Evolutionary conservation across 495 filamentous ascomycete genomes (phyloP).

Genomic region (Aspergillus diversus): DNA sequence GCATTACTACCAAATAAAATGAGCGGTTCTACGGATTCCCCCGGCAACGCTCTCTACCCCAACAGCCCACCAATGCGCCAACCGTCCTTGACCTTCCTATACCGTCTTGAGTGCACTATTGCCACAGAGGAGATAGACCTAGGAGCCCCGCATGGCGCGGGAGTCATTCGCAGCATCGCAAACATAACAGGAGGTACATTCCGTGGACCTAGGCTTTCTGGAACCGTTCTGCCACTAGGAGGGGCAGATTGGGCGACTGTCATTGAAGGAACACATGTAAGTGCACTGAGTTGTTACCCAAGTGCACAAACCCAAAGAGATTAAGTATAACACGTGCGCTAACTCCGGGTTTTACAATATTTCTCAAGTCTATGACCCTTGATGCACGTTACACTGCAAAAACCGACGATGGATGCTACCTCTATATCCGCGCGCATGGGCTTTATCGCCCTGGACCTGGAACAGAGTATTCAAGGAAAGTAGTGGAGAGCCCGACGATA

Average conservation of each 20-base stretch:
- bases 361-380: conserved; percentile 35
- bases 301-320: too few relatives aligned
- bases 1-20: too few relatives aligned
- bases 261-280: conserved; percentile 37
- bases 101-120: conserved; percentile 34
- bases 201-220: conserved; percentile 33
- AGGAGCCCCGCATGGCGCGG: conserved; percentile 31
- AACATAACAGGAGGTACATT: conserved; percentile 34
- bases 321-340: too few relatives aligned
- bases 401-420: conserved; percentile 31
- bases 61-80: conserved; percentile 35
- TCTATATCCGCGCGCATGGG: conserved; percentile 39
- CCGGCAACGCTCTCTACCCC: conserved; percentile 32
- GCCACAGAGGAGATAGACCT: conserved; percentile 30
- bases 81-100: conserved; percentile 30
- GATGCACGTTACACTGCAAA: conserved; percentile 38
- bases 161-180: conserved; percentile 33
- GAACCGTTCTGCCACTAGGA: conserved; percentile 30
- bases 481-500: conserved; percentile 23
- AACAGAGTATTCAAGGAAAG: conserved; percentile 34
- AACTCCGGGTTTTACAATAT: too few relatives aligned
- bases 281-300: not conserved
- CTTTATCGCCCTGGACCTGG: conserved; percentile 38
- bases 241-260: conserved; percentile 39
- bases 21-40: conserved; percentile 15